Conservation (phyloP, 176 grass and related monocot genomes). For the Aegilops tauschii region DNA sequence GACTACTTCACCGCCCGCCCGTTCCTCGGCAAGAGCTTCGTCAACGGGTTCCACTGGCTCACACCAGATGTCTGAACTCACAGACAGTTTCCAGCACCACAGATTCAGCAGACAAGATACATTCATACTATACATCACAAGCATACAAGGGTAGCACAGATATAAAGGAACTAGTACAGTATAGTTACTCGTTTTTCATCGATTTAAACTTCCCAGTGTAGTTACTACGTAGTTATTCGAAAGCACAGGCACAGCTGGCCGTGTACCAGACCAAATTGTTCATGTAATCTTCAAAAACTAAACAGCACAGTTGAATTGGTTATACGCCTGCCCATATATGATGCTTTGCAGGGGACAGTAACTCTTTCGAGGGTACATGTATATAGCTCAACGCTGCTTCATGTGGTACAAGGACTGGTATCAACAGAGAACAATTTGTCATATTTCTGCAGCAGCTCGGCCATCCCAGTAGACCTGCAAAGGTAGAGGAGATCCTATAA, state of each 20-base stretch:
- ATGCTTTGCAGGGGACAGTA: neutral
- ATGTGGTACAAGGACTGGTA: neutral
- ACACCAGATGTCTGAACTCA: conserved; percentile 65
- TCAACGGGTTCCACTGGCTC: conserved; percentile 97
- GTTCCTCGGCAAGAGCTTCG: conserved; percentile 86
- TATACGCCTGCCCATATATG: neutral
- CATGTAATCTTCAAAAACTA: conserved; percentile 6
- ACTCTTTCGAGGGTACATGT: neutral
- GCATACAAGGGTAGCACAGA: neutral
- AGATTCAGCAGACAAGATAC: conserved; percentile 8
- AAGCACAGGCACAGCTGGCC: neutral
- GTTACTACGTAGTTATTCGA: neutral
- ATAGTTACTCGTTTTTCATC: conserved; percentile 1
- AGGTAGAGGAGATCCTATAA: neutral
- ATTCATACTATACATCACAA: conserved; percentile 6
- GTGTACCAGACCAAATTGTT: neutral
- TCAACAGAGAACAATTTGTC: neutral
- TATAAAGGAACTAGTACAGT: neutral
- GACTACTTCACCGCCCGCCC: conserved; percentile 76
- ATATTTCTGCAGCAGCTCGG: conserved; percentile 38
- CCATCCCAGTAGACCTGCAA: conserved; percentile 47
- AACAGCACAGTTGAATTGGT: conserved; percentile 5
- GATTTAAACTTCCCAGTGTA: neutral
- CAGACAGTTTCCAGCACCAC: neutral
- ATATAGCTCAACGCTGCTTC: neutral